Percentiles rank a stretch among this genome's conserved stretches.
Conservation (phyloP, 768 basidiomycete genomes). For the Mrakia gelida region DNA sequence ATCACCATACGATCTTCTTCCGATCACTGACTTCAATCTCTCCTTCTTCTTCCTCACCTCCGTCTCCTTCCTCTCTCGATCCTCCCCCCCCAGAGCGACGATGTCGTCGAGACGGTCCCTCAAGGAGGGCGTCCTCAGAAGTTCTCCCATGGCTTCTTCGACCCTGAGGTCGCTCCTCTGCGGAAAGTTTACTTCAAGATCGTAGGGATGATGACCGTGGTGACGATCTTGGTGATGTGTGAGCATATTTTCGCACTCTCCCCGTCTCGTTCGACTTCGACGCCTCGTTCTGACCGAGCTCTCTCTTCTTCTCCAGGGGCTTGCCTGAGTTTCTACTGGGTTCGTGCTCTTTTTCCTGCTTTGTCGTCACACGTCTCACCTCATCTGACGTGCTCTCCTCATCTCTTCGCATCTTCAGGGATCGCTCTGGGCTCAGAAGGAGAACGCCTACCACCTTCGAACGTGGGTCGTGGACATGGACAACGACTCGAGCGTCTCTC, state of each 20-base stretch:
- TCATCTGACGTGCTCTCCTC: too few relatives aligned
- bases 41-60: background rate
- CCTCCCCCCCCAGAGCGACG: background rate
- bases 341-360: too few relatives aligned
- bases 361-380: too few relatives aligned
- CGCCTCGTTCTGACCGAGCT: too few relatives aligned
- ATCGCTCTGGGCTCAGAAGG: conserved; percentile 38
- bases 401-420: conserved; percentile 40
- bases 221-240: conserved; percentile 49
- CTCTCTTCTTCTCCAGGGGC: conserved; percentile 29
- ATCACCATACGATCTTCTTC: too few relatives aligned
- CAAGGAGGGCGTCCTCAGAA: background rate
- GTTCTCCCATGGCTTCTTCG: background rate
- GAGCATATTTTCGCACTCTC: too few relatives aligned
- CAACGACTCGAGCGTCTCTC: conserved; percentile 39
- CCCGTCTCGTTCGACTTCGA: too few relatives aligned
- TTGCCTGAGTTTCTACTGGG: conserved; percentile 36
- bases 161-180: conserved; percentile 35
- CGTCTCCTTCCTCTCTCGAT: background rate
- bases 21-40: background rate
- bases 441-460: conserved; percentile 44
- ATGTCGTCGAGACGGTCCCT: background rate
- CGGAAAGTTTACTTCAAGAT: conserved; percentile 44
- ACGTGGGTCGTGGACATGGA: conserved; percentile 51
- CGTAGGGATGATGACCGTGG: conserved; percentile 39